Conservation (phyloP, 306 rosid genomes). For the Lathyrus sativus region DNA sequence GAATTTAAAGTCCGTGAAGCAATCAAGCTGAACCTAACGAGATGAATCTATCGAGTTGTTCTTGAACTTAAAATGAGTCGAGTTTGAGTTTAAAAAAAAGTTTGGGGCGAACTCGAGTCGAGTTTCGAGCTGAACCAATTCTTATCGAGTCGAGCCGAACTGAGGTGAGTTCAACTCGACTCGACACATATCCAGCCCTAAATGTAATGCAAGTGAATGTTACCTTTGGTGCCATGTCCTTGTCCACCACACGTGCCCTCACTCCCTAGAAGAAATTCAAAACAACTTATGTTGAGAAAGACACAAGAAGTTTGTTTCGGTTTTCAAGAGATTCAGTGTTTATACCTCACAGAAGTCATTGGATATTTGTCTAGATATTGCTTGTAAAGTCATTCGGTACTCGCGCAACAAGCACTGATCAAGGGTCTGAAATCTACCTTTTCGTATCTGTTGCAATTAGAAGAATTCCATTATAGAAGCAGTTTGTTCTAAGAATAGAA, state of each 20-base stretch:
- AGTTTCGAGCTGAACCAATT: too few relatives aligned
- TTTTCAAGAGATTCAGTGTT: background rate
- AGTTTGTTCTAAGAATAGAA: conserved; percentile 11
- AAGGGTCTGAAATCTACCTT: conserved; percentile 82
- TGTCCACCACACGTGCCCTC: conserved; percentile 83
- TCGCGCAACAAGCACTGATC: conserved; percentile 87
- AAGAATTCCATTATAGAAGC: conserved; percentile 13
- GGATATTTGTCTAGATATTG: conserved; percentile 56
- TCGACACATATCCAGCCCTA: too few relatives aligned
- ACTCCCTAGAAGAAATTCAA: conserved; percentile 64
- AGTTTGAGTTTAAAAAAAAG: too few relatives aligned
- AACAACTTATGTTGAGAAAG: conserved; percentile 24
- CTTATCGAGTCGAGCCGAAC: too few relatives aligned
- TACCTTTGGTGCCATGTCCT: conserved; percentile 85
- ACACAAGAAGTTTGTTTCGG: background rate
- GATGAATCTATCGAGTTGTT: too few relatives aligned
- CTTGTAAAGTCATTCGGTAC: conserved; percentile 79
- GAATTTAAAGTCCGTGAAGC: background rate
- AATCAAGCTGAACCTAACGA: too few relatives aligned
- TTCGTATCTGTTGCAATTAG: conserved; percentile 61
- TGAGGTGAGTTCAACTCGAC: too few relatives aligned
- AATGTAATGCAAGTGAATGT: background rate
- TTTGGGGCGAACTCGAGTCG: too few relatives aligned
- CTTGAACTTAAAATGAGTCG: too few relatives aligned
- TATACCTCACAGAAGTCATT: conserved; percentile 84